Evolutionary conservation across 306 rosid genomes (phyloP).

Genomic region (Begonia peltatifolia): DNA sequence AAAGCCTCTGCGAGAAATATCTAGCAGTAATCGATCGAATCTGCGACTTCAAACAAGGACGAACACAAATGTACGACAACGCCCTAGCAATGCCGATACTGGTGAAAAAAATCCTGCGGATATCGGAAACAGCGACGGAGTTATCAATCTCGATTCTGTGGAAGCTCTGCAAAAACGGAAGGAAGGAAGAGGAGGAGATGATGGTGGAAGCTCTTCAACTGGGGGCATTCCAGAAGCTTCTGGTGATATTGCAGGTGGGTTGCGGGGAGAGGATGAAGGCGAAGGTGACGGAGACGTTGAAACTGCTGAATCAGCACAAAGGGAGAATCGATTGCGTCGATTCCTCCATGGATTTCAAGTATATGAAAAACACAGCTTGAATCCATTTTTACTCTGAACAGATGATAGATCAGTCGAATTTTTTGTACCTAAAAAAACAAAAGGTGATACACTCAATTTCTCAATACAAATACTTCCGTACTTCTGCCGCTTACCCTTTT

Average conservation of each 20-base stretch:
- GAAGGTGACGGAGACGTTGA: slow-evolving; percentile 25
- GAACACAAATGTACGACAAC: slow-evolving; percentile 12
- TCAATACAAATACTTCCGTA: too few species aligned
- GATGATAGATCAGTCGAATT: too few species aligned
- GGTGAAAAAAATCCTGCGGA: slow-evolving; percentile 28
- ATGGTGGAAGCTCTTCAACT: slow-evolving; percentile 26
- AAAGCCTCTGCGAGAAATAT: slow-evolving; percentile 23
- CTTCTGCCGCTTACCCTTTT: too few species aligned
- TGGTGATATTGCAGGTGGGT: slow-evolving; percentile 32
- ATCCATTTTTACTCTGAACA: too few species aligned
- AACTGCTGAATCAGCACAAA: slow-evolving; percentile 19
- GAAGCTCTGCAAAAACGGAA: slow-evolving; percentile 21
- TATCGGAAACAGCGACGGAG: slow-evolving; percentile 24
- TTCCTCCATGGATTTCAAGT: slow-evolving; percentile 29
- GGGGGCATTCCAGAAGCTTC: slow-evolving; percentile 37
- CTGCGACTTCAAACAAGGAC: slow-evolving; percentile 15
- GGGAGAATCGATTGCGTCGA: slow-evolving; percentile 30
- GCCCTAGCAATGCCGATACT: slow-evolving; percentile 25
- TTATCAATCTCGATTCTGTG: slow-evolving; percentile 25
- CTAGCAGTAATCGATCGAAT: slow-evolving; percentile 25
- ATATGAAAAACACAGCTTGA: slow-evolving; percentile 20
- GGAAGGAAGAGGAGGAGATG: slow-evolving; percentile 4
- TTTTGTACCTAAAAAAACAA: too few species aligned
- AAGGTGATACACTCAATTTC: too few species aligned
- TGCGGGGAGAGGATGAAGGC: slow-evolving; percentile 30